Evolutionary conservation across 768 basidiomycete genomes (phyloP), one percentile per base, ranked within the genome.

Genomic region (Suillus plorans): DNA sequence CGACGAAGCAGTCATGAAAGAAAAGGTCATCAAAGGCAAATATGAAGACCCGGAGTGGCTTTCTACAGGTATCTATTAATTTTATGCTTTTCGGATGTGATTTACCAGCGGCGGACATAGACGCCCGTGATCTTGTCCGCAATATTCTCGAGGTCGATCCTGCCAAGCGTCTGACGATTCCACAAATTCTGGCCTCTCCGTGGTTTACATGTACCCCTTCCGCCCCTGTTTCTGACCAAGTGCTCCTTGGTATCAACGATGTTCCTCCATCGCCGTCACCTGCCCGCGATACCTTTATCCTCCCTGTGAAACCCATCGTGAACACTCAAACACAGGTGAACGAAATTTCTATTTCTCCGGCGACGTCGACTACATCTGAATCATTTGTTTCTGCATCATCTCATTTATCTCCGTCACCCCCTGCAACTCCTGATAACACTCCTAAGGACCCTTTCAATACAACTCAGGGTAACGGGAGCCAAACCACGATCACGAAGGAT

Each of bases 31-130:
- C 61, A 80, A 87, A 67, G 94, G 91, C 18, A 88, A 90, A 53
- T 99, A 92, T 72, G 94, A 97, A 67, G 92, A 98, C 72, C 95
- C 95, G 8, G 86, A 88, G 64, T 99, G 96, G 95, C 81, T 99
- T 20, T 92, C 94, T 36, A 78, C 83, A 70, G 94, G 96, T 96
- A 75, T 63, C 81, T 72, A 34, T 56, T 34, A 5, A 37, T 28
- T 50, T 18, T 18, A 14, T 31, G 37, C 9, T 31, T 61, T 42
- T 14, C 62, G 69, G 45, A 66, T 55, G 28, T 65, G 8, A 47
- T 61, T 39, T 53, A 63, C 41, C 74, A 97, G 18, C 16, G 16
- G 39, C 18, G 22, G 25, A 41, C 57, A 25, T 58, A 58, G 97
- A 96, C 72, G 85, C 92, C n/a, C 90, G 94, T 52, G 87, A 91